Evolutionary conservation across 192 early-diverging fungal genomes (phyloP).

Genomic region (Pilaira anomala): DNA sequence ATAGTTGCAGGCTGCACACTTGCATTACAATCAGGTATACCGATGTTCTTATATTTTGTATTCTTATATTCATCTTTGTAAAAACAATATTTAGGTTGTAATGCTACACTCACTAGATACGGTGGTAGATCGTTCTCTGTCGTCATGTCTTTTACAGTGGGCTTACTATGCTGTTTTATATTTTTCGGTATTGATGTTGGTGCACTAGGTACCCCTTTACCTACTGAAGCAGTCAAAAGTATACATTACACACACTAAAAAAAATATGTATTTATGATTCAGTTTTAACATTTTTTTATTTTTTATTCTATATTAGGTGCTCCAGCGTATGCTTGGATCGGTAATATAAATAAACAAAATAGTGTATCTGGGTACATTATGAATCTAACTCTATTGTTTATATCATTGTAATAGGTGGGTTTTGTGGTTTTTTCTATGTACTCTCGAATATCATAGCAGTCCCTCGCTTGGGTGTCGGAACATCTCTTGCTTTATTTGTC

Average conservation of each 20-base stretch:
- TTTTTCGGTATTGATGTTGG: conserved; percentile 30
- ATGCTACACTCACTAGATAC: conserved; percentile 24
- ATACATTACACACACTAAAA: background rate
- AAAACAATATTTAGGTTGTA: conserved; percentile 17
- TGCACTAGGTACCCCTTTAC: conserved; percentile 13
- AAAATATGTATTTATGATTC: background rate
- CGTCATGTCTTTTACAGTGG: conserved; percentile 21
- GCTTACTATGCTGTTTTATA: conserved; percentile 13
- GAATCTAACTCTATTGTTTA: background rate
- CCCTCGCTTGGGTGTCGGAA: conserved; percentile 50
- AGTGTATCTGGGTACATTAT: background rate
- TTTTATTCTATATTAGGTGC: conserved; percentile 19
- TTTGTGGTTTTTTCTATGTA: conserved; percentile 48
- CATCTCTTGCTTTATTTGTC: conserved; percentile 45
- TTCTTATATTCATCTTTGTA: background rate
- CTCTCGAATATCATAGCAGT: conserved; percentile 45
- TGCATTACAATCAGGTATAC: conserved; percentile 28
- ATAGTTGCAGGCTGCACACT: conserved; percentile 28
- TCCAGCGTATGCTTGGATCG: conserved; percentile 47
- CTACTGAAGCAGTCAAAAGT: conserved; percentile 13
- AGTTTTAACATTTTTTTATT: background rate
- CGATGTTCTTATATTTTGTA: background rate
- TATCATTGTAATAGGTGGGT: conserved; percentile 36
- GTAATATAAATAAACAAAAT: background rate
- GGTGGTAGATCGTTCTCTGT: conserved; percentile 26